Conservation (phyloP, 192 early-diverging fungal genomes). For the Umbelopsis vinacea region DNA sequence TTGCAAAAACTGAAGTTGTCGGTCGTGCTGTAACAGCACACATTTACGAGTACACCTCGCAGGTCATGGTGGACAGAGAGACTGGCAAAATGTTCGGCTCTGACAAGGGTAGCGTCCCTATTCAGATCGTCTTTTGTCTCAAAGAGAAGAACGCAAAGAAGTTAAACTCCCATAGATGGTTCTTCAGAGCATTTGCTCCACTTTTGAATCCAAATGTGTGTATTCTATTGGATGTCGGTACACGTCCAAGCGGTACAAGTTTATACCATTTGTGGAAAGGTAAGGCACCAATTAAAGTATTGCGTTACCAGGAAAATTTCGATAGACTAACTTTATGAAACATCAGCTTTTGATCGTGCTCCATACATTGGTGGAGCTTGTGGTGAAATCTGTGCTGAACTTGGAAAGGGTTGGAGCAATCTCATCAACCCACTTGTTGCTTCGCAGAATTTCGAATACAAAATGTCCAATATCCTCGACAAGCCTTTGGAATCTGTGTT, state of each 20-base stretch:
- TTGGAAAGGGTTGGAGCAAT: conserved; percentile 73
- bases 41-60: conserved; percentile 91
- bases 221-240: conserved; percentile 91
- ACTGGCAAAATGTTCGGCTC: conserved; percentile 63
- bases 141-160: conserved; percentile 94
- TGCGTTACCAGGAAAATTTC: background rate
- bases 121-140: conserved; percentile 90
- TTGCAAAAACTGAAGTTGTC: conserved; percentile 70
- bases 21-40: conserved; percentile 78
- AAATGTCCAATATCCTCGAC: conserved; percentile 95
- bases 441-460: conserved; percentile 98
- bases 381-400: conserved; percentile 89
- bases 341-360: conserved; percentile 71
- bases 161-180: conserved; percentile 97
- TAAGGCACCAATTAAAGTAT: background rate
- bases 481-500: conserved; percentile 93
- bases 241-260: conserved; percentile 80
- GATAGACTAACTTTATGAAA: background rate
- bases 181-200: conserved; percentile 91
- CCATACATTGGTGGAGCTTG: conserved; percentile 87
- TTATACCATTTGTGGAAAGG: conserved; percentile 91
- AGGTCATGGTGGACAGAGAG: conserved; percentile 68
- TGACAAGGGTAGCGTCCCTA: conserved; percentile 75
- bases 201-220: conserved; percentile 85
- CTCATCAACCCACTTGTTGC: conserved; percentile 88